Percentiles rank a stretch among this genome's conserved stretches.
Evolutionary conservation across 768 basidiomycete genomes (phyloP).

Genomic region (Boletus sp.): DNA sequence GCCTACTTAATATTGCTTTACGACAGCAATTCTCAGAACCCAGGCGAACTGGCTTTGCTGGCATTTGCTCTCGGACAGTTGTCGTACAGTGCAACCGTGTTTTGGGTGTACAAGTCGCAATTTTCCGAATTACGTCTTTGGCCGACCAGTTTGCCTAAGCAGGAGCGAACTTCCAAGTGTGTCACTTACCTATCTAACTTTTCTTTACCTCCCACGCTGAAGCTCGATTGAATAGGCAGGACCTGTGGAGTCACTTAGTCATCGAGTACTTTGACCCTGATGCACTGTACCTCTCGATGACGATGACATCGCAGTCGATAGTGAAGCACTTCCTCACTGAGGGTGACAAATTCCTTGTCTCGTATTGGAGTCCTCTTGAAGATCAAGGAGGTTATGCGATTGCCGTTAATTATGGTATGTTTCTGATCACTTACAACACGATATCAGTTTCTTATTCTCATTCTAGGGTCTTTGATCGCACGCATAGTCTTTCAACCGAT

Average conservation of each 20-base stretch:
- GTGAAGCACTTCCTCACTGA: slow-evolving; percentile 96
- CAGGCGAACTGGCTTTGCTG: slow-evolving; percentile 57
- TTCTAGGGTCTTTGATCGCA: slow-evolving; percentile 83
- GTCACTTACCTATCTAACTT: slow-evolving; percentile 2
- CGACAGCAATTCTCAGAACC: slow-evolving; percentile 35
- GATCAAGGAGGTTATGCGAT: slow-evolving; percentile 96
- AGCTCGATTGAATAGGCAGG: slow-evolving; percentile 1
- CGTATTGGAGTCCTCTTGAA: slow-evolving; percentile 75
- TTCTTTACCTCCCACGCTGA: not conserved
- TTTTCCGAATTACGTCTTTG: slow-evolving; percentile 38
- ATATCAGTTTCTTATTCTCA: not conserved
- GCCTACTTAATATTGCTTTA: slow-evolving; percentile 68
- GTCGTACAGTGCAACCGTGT: slow-evolving; percentile 61
- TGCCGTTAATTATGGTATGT: slow-evolving; percentile 90
- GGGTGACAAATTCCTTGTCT: slow-evolving; percentile 89
- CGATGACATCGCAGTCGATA: slow-evolving; percentile 85
- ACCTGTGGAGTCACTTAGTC: slow-evolving; percentile 3
- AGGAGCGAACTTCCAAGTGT: slow-evolving; percentile 15
- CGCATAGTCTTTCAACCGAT: slow-evolving; percentile 94
- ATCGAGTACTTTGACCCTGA: slow-evolving; percentile 42
- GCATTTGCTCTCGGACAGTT: slow-evolving; percentile 89
- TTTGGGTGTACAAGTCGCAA: slow-evolving; percentile 51
- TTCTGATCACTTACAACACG: not conserved
- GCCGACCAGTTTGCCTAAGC: slow-evolving; percentile 30
- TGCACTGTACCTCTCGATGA: slow-evolving; percentile 63